Evolutionary conservation across 176 grass and related monocot genomes (phyloP), one percentile per base, ranked within the genome.

Genomic region (Avena sativa): DNA sequence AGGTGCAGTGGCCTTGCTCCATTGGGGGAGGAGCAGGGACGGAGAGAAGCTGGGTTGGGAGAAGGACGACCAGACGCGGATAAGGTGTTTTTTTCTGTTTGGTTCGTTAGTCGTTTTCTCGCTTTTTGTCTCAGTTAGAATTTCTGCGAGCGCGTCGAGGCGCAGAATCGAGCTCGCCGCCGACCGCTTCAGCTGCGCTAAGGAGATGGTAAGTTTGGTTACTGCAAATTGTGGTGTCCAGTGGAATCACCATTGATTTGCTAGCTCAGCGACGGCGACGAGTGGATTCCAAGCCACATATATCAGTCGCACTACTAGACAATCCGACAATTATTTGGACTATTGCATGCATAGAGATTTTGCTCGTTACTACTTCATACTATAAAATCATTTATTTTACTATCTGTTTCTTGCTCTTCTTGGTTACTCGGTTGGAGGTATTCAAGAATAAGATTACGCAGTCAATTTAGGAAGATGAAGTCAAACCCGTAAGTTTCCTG

Each of bases 361-460:
- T 66, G 57, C 15, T 40, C 43, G 12, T 43, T 52, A 64, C 21
- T 13, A 53, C 64, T 30, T 76, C 9, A 20, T 44, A 46, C 17
- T 48, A 21, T 25, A 34, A 64, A 46, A 17, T 65, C 59, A 32
- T 20, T 14, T 60, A 8, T 2, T 53, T 76, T 10, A 52, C 4
- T 75, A 19, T 21, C 8, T 76, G 25, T 62, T 86, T 75, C 19
- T 9, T 53, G 21, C 7, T 79, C 17, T 61, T 28, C 10, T 3
- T 77, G 71, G 16, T 71, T 75, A 53, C 74, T 60, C 80, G 95
- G 96, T 84, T 93, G 84, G 90, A 95, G 82, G 92, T 91, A 81
- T 98, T 98, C 79, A 98, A 89, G 73, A 98, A 92, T 88, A 92
- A 88, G 69, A 92, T 94, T 56, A 48, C 95, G 89, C 88, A 91